These are phyloP conservation scores for Flaveria linearis DNA, from an alignment of 129 eudicot genomes.

Conservation along the genomic window DNA sequence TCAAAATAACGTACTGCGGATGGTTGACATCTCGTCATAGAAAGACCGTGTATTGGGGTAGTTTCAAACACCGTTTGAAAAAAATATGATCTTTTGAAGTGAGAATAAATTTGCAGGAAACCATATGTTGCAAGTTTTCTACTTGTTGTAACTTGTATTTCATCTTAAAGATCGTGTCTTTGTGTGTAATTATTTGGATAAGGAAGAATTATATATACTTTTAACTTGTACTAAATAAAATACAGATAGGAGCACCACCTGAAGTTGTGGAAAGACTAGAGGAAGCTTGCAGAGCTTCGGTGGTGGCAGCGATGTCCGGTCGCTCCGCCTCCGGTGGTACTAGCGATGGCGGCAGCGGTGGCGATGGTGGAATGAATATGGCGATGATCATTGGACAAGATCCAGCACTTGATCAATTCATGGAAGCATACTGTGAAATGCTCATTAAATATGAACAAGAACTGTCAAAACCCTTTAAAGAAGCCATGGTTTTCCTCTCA, in stretches of 20 bases:
- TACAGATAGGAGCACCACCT: constrained; percentile 95
- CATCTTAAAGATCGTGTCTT: background rate
- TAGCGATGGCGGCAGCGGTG: constrained; percentile 28
- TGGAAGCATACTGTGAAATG: constrained; percentile 99
- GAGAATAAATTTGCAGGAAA: constrained; percentile 4
- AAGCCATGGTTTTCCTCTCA: constrained; percentile 95
- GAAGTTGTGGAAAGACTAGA: constrained; percentile 86
- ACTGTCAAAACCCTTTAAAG: constrained; percentile 90
- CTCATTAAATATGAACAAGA: constrained; percentile 89
- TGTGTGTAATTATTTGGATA: background rate
- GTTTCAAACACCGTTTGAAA: too few species aligned
- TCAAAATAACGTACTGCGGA: too few species aligned
- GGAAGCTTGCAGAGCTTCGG: constrained; percentile 63
- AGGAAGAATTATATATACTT: too few species aligned
- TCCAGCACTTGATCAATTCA: constrained; percentile 92
- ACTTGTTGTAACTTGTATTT: background rate
- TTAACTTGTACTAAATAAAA: too few species aligned
- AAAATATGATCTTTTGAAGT: background rate
- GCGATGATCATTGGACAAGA: constrained; percentile 62
- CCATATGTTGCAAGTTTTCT: background rate
- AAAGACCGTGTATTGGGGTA: too few species aligned
- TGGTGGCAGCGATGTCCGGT: constrained; percentile 37
- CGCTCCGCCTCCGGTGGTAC: constrained; percentile 28
- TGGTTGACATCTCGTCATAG: too few species aligned
- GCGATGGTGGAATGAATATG: constrained; percentile 32